A percentile compares a stretch with the other conserved stretches of the same genome.
These are phyloP conservation scores for Termitomyces sp. DNA, from an alignment of 768 basidiomycete species.

Conservation along the genomic window DNA sequence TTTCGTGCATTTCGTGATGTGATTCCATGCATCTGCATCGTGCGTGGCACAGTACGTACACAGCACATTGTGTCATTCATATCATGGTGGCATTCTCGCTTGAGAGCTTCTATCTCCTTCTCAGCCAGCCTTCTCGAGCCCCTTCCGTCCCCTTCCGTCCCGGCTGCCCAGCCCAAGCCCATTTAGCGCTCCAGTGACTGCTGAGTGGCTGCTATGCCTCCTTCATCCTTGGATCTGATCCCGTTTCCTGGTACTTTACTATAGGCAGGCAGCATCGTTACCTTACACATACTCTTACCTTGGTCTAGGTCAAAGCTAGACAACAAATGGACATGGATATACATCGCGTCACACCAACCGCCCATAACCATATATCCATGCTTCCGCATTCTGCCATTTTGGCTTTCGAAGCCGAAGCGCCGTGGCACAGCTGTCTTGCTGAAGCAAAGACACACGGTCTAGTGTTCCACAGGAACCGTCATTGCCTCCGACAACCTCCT, in stretches of 20 bases:
- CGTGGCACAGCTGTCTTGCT: constrained; percentile 1
- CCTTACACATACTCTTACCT: background rate
- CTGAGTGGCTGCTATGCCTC: background rate
- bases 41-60: constrained; percentile 10
- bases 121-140: background rate
- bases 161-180: background rate
- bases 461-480: constrained; percentile 3
- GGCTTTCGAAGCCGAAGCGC: constrained; percentile 10
- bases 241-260: background rate
- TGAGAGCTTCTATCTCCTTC: background rate
- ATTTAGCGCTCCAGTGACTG: background rate
- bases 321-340: background rate
- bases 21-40: constrained; percentile 1
- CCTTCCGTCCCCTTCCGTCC: background rate
- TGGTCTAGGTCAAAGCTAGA: background rate
- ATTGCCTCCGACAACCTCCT: constrained; percentile 8
- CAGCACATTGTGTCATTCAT: constrained; percentile 6
- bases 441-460: background rate
- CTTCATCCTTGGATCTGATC: background rate
- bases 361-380: background rate
- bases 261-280: background rate
- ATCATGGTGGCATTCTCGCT: background rate
- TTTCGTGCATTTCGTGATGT: background rate
- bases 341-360: background rate
- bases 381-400: constrained; percentile 8